Base-by-base conservation (phyloP, 2,329 filamentous ascomycete species). In the Acephala macrosclerotiorum region DNA sequence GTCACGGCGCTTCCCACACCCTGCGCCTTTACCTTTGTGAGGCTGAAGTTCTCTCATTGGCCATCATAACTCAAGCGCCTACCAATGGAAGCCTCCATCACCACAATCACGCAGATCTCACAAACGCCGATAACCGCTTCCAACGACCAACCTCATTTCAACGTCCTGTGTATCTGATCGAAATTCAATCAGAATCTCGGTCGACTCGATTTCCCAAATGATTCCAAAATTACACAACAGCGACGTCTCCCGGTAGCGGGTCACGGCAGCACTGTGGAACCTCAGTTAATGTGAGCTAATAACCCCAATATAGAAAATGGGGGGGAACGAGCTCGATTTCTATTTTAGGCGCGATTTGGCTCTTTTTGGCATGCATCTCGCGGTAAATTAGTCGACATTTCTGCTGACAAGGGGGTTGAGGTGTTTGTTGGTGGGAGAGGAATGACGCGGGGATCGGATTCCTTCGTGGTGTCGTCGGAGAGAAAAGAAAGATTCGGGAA, bases 41-140 rank as follows among this genome's bases (percentile, higher is more conserved):
- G 25, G 49, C 49, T 33, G 25, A 53, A 4, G 18, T 9, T 42
- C 57, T 20, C 16, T 22, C 38, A 59, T 59, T 59, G 57, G 57
- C 20, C 8, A 18, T 29, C 4, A 47, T 5, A 5, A 12, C 25
- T 29, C n/a, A 16, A 26, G 57, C 57, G 57, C 57, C 40, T 47
- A 59, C 57, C 57, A 59, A 59, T 59, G 22, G 22, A 45, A 45
- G 22, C 25, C 49, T 29, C 49, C 49, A 53, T 53, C 49, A 53
- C 49, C 45, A 49, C n/a, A 9, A 49, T 16, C 18, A 14, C 26
- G 5, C 26, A 33, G 22, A 42, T 40, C 18, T 36, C 20, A 58
- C 38, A 47, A 29, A 16, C 57, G 57, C 26, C 20, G 20, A 59
- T 16, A 45, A 47, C 40, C 38, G 57, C 57, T 36, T 11, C 35